Percentiles rank a stretch among this genome's conserved stretches.
phyloP scores from a whole-genome alignment of 106 monocot species.

The Narthecium ossifragum region DNA sequence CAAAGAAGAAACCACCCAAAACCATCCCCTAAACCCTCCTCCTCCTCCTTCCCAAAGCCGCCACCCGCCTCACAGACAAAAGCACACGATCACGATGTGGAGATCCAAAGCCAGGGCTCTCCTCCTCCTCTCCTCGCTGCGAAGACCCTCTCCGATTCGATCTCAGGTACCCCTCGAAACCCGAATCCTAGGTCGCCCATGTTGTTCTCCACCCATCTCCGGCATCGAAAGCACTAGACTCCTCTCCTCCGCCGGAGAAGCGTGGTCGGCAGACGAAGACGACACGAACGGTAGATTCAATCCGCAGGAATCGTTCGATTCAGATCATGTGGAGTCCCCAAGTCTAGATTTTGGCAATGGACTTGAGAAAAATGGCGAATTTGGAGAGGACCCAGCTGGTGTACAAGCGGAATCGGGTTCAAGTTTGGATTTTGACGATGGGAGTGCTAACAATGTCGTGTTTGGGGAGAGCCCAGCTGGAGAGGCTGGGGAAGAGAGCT shows the following conservation, averaged over 20 bases:
- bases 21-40: neutral
- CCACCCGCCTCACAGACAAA: neutral
- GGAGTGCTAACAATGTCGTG: neutral
- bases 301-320: neutral
- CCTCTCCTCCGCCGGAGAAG: slow-evolving; percentile 10
- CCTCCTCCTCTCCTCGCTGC: slow-evolving; percentile 26
- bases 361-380: neutral
- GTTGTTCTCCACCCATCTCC: neutral
- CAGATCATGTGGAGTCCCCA: neutral
- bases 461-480: no score
- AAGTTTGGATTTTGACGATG: neutral
- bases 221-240: slow-evolving; percentile 19
- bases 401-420: neutral
- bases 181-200: slow-evolving; percentile 10
- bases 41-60: neutral
- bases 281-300: neutral
- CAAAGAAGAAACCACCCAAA: no score
- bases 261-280: neutral
- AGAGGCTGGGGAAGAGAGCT: slow-evolving; percentile 8
- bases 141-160: neutral
- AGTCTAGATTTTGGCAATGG: neutral
- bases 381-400: neutral
- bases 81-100: slow-evolving; percentile 46
- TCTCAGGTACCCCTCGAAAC: slow-evolving; percentile 13
- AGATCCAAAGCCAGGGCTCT: slow-evolving; percentile 37